phyloP scores from a whole-genome alignment of 139 green algal genomes.

The Chlamydomonas incerta region DNA sequence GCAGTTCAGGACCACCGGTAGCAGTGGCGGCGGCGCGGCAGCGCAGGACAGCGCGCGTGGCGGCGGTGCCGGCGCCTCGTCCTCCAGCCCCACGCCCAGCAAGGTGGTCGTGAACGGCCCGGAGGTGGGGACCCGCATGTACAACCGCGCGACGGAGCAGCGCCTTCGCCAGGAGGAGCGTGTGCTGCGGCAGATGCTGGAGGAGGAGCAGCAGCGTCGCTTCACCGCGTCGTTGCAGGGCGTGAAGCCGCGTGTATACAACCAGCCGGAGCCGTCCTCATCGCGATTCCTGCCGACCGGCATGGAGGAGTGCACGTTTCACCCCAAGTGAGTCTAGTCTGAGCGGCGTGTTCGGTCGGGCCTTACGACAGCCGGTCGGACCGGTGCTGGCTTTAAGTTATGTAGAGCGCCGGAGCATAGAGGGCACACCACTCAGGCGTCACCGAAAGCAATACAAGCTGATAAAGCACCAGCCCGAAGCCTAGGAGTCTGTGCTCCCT shows the following conservation, averaged over 20 bases:
- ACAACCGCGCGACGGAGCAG: conserved; percentile 6
- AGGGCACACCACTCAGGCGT: too few relatives aligned
- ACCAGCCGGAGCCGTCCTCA: not conserved
- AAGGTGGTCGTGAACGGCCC: not conserved
- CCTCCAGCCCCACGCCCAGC: not conserved
- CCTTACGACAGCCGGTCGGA: too few relatives aligned
- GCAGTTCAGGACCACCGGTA: too few relatives aligned
- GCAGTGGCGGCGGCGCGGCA: too few relatives aligned
- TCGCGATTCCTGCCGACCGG: conserved; percentile 33
- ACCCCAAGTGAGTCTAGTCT: conserved; percentile 31
- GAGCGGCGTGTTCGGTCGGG: too few relatives aligned
- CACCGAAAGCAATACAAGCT: too few relatives aligned
- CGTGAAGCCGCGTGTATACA: conserved; percentile 13
- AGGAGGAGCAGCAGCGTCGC: conserved; percentile 23
- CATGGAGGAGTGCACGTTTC: conserved; percentile 55
- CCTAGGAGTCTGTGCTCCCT: too few relatives aligned
- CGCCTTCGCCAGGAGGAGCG: conserved; percentile 13
- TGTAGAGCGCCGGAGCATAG: too few relatives aligned
- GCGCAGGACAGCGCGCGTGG: not conserved
- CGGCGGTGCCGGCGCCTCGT: not conserved
- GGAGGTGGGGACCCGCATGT: not conserved
- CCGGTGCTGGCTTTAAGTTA: too few relatives aligned
- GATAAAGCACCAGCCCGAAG: too few relatives aligned
- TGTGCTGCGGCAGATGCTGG: not conserved
- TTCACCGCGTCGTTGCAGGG: conserved; percentile 16